Conservation (phyloP, 2,329 filamentous ascomycete genomes). For the Geosmithia morbida region DNA sequence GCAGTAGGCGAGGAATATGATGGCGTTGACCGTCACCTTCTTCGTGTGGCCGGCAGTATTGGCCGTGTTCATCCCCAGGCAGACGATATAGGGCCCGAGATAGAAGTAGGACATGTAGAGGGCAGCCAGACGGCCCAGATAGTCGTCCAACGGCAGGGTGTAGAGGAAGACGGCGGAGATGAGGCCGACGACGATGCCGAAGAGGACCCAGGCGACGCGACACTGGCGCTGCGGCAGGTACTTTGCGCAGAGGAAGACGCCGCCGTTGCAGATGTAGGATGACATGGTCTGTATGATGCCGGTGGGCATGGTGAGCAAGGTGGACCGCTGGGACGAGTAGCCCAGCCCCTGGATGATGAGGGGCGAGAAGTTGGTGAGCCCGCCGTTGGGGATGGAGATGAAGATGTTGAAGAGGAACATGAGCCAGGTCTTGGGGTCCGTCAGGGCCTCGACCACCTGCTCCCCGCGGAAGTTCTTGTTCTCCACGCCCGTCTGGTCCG, state of each 20-base stretch:
- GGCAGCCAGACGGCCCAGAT: slow-evolving; percentile 13
- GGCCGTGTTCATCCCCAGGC: slow-evolving; percentile 1
- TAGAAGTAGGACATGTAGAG: slow-evolving; percentile 18
- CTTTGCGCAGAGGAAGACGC: slow-evolving; percentile 14
- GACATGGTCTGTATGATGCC: slow-evolving; percentile 16
- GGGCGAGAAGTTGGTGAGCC: slow-evolving; percentile 15
- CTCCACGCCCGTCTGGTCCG: slow-evolving; percentile 35
- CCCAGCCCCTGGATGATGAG: slow-evolving; percentile 20
- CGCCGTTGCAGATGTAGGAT: slow-evolving; percentile 20
- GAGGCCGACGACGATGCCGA: slow-evolving; percentile 9
- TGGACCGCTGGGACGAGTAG: slow-evolving; percentile 19
- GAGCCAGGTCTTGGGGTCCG: slow-evolving; percentile 45
- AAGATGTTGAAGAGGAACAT: slow-evolving; percentile 35
- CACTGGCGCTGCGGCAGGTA: slow-evolving; percentile 6
- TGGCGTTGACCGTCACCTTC: slow-evolving; percentile 26
- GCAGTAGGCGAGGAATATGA: slow-evolving; percentile 29
- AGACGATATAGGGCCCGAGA: slow-evolving; percentile 7
- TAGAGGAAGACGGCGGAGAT: slow-evolving; percentile 13
- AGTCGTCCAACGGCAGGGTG: slow-evolving; percentile 11
- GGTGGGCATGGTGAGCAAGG: slow-evolving; percentile 14
- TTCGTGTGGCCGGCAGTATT: slow-evolving; percentile 22
- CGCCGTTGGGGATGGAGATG: slow-evolving; percentile 41
- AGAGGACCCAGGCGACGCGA: slow-evolving; percentile 6
- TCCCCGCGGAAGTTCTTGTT: slow-evolving; percentile 33
- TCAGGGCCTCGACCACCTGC: slow-evolving; percentile 30